Evolutionary conservation across 352 stramenopile species (phyloP).

Genomic region (Phytophthora brassicae): DNA sequence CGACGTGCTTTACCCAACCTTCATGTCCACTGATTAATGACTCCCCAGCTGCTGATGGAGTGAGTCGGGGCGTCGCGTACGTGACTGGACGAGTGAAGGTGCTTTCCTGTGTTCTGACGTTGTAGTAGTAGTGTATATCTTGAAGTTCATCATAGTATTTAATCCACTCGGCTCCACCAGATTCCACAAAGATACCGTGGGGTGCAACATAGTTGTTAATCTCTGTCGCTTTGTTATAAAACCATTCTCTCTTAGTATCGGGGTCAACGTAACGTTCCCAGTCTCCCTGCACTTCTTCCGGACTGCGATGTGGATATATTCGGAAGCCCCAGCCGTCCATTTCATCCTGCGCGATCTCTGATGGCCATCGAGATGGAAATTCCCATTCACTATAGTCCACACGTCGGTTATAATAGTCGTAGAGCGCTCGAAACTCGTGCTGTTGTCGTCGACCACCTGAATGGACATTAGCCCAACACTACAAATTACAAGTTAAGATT

Average conservation of each 20-base stretch:
- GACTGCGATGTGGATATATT: slow-evolving; percentile 45
- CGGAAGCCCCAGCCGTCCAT: slow-evolving; percentile 78
- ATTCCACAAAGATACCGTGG: slow-evolving; percentile 24
- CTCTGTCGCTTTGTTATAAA: slow-evolving; percentile 72
- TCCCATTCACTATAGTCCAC: slow-evolving; percentile 92
- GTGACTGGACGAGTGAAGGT: slow-evolving; percentile 31
- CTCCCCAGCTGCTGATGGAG: neutral
- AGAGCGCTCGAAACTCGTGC: slow-evolving; percentile 89
- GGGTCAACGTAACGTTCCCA: slow-evolving; percentile 75
- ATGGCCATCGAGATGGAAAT: slow-evolving; percentile 89
- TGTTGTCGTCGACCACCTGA: slow-evolving; percentile 69
- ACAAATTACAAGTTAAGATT: slow-evolving; percentile 5
- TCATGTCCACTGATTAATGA: slow-evolving; percentile 15
- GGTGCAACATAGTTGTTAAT: slow-evolving; percentile 54
- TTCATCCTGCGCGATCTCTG: slow-evolving; percentile 90
- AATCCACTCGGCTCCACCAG: slow-evolving; percentile 32
- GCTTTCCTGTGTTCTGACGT: slow-evolving; percentile 35
- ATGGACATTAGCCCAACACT: slow-evolving; percentile 90
- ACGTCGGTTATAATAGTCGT: slow-evolving; percentile 90
- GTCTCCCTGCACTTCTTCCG: slow-evolving; percentile 38
- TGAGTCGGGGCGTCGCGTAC: slow-evolving; percentile 34
- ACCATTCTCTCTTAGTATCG: slow-evolving; percentile 49
- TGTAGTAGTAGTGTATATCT: slow-evolving; percentile 64
- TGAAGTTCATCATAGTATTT: slow-evolving; percentile 74
- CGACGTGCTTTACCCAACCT: slow-evolving; percentile 52